Conservation (phyloP, 495 filamentous ascomycete genomes). For the Xylaria acuta region DNA sequence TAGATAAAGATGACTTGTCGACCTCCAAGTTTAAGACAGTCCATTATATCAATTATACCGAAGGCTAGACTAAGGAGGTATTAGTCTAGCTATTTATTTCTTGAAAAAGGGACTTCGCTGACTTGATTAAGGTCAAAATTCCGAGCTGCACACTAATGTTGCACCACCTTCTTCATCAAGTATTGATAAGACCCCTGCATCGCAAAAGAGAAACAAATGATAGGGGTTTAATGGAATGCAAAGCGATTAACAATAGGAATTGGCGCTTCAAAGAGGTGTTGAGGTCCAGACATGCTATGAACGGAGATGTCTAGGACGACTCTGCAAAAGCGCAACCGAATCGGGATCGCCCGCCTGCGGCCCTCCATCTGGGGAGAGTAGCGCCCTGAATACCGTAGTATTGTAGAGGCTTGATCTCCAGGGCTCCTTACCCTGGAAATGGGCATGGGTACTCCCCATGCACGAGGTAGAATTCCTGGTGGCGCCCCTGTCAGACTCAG, state of each 20-base stretch:
- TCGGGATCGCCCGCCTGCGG: slow-evolving; percentile 28
- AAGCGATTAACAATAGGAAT: neutral
- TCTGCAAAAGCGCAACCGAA: slow-evolving; percentile 22
- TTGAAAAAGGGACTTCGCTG: neutral
- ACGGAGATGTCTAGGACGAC: neutral
- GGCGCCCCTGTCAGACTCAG: slow-evolving; percentile 21
- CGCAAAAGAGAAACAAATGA: neutral
- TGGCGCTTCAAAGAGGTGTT: neutral
- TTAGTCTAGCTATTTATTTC: neutral
- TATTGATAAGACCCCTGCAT: neutral
- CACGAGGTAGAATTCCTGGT: neutral
- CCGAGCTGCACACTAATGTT: neutral
- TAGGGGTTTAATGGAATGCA: no score
- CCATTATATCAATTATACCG: neutral
- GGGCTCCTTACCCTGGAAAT: neutral
- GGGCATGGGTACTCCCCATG: neutral
- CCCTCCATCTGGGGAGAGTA: neutral
- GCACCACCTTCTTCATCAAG: neutral
- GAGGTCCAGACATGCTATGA: neutral
- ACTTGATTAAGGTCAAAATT: no score
- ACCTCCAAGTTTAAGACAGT: neutral
- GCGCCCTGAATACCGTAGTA: neutral
- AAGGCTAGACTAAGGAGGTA: neutral
- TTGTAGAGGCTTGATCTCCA: neutral
- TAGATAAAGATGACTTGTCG: neutral